A percentile compares a stretch with the other conserved stretches of the same genome.
Evolutionary conservation across 1,139 yeast genomes (phyloP).

Genomic region (Candida smagusa): DNA sequence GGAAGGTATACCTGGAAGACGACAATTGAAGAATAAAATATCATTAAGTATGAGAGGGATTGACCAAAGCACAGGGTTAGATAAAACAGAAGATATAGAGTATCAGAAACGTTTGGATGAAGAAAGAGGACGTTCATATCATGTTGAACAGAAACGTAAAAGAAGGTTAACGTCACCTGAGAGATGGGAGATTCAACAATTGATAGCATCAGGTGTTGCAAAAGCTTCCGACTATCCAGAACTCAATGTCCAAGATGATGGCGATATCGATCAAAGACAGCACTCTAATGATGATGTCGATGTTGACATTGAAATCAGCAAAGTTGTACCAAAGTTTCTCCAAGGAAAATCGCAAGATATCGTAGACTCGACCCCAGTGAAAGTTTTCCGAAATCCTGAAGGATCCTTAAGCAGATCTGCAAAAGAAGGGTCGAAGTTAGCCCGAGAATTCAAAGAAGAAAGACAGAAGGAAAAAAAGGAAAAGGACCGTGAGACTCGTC

Average conservation of each 20-base stretch:
- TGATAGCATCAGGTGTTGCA: conserved; percentile 76
- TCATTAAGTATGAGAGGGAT: conserved; percentile 71
- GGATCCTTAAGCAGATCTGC: conserved; percentile 81
- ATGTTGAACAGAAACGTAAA: conserved; percentile 7
- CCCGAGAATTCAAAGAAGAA: conserved; percentile 63
- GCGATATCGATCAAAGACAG: conserved; percentile 19
- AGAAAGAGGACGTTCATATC: conserved; percentile 14
- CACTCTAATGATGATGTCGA: conserved; percentile 46
- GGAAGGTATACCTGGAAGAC: conserved; percentile 17
- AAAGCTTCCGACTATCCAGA: conserved; percentile 73
- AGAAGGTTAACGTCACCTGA: conserved; percentile 78
- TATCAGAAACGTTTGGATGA: conserved; percentile 16
- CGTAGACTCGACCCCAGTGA: conserved; percentile 47
- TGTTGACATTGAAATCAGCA: conserved; percentile 70
- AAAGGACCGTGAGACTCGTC: conserved; percentile 29
- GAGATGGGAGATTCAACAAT: conserved; percentile 83
- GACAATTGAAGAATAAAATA: conserved; percentile 34
- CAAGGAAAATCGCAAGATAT: conserved; percentile 50
- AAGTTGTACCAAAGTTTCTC: conserved; percentile 69
- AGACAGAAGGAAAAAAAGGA: conserved; percentile 51
- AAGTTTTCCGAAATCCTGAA: conserved; percentile 66
- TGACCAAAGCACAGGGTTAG: conserved; percentile 67
- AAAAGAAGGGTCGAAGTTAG: conserved; percentile 66
- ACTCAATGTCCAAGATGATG: conserved; percentile 27
- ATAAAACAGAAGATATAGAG: conserved; percentile 20